These are phyloP conservation scores for Cardamine chenopodiifolia DNA, from an alignment of 345 rosid species.

Conservation along the genomic window DNA sequence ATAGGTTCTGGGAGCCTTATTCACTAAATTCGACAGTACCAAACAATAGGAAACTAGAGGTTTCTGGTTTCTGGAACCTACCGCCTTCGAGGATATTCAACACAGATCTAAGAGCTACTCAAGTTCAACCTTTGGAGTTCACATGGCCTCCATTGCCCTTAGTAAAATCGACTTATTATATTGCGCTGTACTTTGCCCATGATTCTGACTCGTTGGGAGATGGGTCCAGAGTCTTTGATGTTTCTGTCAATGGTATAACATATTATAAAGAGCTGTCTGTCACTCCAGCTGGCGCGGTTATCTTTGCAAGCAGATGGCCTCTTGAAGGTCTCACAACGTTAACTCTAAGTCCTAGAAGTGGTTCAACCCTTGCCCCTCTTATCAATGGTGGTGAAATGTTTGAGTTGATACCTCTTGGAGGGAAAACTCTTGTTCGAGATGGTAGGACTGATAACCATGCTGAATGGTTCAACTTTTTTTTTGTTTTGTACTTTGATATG, in stretches of 20 bases:
- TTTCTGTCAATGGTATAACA: constrained; percentile 58
- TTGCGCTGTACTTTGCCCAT: constrained; percentile 84
- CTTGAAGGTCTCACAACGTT: constrained; percentile 64
- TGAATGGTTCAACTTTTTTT: neutral
- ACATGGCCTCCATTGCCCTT: constrained; percentile 70
- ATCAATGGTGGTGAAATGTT: constrained; percentile 87
- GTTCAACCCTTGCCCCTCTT: constrained; percentile 60
- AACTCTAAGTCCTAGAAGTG: constrained; percentile 56
- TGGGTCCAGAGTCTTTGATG: constrained; percentile 55
- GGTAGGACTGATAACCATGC: constrained; percentile 50
- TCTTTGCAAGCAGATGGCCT: constrained; percentile 71
- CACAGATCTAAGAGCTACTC: constrained; percentile 52
- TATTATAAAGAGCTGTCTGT: constrained; percentile 66
- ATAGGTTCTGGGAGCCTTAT: constrained; percentile 80
- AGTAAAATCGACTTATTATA: constrained; percentile 50
- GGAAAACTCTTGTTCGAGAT: constrained; percentile 80
- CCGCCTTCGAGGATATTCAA: constrained; percentile 83
- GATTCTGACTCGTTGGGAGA: constrained; percentile 44
- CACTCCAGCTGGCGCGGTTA: constrained; percentile 57
- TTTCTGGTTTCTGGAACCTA: constrained; percentile 88
- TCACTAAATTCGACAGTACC: constrained; percentile 42
- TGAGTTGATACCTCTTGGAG: constrained; percentile 51
- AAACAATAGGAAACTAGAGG: constrained; percentile 52
- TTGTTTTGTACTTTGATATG: neutral
- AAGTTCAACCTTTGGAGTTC: constrained; percentile 54